Evolutionary conservation across 2,329 filamentous ascomycete species (phyloP).

Genomic region (Leptographium lundbergii): DNA sequence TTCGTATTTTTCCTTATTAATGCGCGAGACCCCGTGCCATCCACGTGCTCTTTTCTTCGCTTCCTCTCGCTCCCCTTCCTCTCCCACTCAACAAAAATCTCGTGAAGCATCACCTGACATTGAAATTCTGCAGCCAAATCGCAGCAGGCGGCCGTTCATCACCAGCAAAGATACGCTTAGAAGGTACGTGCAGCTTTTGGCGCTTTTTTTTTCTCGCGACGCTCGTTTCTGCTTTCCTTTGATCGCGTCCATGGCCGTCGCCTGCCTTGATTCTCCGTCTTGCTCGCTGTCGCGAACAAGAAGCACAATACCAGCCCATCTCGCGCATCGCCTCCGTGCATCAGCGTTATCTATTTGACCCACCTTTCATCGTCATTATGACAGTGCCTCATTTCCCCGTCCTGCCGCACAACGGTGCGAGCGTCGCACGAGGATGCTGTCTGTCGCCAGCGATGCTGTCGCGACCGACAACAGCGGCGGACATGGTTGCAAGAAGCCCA

Average conservation of each 20-base stretch:
- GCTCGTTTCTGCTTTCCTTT: not conserved
- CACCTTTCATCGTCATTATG: not conserved
- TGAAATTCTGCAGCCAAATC: slow-evolving; percentile 12
- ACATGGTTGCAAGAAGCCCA: not conserved
- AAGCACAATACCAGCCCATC: slow-evolving; percentile 4
- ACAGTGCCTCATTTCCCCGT: not conserved
- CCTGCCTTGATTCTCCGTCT: not conserved
- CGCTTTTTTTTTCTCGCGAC: not conserved
- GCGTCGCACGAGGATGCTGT: not conserved
- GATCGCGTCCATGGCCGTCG: not conserved
- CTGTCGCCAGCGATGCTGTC: not conserved
- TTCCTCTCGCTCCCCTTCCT: slow-evolving; percentile 1
- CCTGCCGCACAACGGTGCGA: not conserved
- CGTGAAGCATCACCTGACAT: slow-evolving; percentile 17
- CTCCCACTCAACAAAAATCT: slow-evolving; percentile 6
- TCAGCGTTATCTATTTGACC: not conserved
- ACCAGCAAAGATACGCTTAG: not conserved
- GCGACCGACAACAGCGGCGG: not conserved
- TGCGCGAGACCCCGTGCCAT: slow-evolving; percentile 13
- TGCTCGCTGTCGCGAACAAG: not conserved
- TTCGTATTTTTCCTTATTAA: slow-evolving; percentile 9
- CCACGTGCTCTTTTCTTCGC: slow-evolving; percentile 11
- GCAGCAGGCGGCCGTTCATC: not conserved
- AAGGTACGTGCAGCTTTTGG: slow-evolving; percentile 1
- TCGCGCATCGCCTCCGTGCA: slow-evolving; percentile 3